A percentile compares a stretch with the other conserved stretches of the same genome.
Conservation (phyloP, 306 rosid genomes). For the Mimosa bimucronata region DNA sequence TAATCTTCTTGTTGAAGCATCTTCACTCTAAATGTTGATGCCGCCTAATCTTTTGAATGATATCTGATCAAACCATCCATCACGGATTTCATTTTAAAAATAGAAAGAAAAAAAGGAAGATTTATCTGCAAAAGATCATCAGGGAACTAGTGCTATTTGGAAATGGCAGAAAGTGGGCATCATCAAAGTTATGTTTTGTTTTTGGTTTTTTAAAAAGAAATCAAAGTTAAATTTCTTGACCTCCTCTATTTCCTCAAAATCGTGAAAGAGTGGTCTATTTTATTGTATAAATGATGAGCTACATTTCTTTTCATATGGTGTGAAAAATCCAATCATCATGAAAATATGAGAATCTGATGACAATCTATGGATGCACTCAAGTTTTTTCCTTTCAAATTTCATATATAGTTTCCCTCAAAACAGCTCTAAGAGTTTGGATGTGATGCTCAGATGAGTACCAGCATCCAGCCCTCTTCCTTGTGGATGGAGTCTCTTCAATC, state of each 20-base stretch:
- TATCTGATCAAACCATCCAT: not conserved
- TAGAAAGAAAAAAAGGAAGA: not conserved
- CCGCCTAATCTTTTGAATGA: not conserved
- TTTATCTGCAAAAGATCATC: not conserved
- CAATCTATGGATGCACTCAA: not conserved
- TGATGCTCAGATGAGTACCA: slow-evolving; percentile 68
- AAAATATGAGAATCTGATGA: not conserved
- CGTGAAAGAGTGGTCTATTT: not conserved
- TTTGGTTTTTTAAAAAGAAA: not conserved
- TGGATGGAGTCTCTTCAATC: slow-evolving; percentile 97
- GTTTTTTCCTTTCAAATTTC: not conserved
- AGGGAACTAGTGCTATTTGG: no score
- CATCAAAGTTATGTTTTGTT: no score
- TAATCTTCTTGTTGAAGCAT: slow-evolving; percentile 7
- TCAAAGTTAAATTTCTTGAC: not conserved
- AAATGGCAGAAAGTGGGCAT: no score
- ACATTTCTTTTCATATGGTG: not conserved
- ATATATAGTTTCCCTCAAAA: not conserved
- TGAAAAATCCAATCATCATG: not conserved
- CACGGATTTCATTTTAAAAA: not conserved
- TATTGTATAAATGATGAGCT: not conserved
- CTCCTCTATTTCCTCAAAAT: not conserved
- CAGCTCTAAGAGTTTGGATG: slow-evolving; percentile 34
- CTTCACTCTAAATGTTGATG: not conserved
- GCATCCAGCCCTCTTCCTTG: slow-evolving; percentile 96